Percentiles rank a stretch among this genome's conserved stretches.
Evolutionary conservation across 495 filamentous ascomycete genomes (phyloP).

Genomic region (Acidomyces sp.): DNA sequence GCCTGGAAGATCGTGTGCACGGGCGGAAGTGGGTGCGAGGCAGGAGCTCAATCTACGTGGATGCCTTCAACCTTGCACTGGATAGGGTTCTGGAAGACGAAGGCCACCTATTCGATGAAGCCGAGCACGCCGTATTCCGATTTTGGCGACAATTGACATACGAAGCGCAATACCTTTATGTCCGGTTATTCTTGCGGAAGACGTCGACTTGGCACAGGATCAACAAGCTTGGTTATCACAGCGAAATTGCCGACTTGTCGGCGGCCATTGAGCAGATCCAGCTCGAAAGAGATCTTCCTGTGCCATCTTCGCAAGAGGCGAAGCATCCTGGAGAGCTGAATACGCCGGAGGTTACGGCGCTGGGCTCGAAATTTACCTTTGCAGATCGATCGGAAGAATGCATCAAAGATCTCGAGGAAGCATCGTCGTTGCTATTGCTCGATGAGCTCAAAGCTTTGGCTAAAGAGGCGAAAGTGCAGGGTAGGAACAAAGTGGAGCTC

Average conservation of each 20-base stretch:
- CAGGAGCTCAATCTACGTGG: slow-evolving; percentile 85
- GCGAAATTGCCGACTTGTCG: slow-evolving; percentile 65
- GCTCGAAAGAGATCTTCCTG: slow-evolving; percentile 32
- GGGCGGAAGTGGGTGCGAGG: slow-evolving; percentile 47
- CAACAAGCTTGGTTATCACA: slow-evolving; percentile 58
- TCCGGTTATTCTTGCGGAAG: slow-evolving; percentile 87
- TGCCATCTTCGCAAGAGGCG: slow-evolving; percentile 27
- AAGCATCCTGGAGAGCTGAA: slow-evolving; percentile 37
- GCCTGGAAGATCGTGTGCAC: slow-evolving; percentile 39
- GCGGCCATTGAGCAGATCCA: slow-evolving; percentile 50
- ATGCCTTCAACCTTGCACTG: slow-evolving; percentile 84
- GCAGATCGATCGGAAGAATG: slow-evolving; percentile 60
- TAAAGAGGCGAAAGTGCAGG: slow-evolving; percentile 74
- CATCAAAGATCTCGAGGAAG: slow-evolving; percentile 74
- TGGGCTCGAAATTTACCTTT: slow-evolving; percentile 52
- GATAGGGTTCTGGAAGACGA: slow-evolving; percentile 87
- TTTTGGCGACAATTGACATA: slow-evolving; percentile 64
- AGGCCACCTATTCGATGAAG: slow-evolving; percentile 69
- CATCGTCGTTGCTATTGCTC: slow-evolving; percentile 61
- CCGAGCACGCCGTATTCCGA: slow-evolving; percentile 64
- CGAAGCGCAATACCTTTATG: slow-evolving; percentile 88
- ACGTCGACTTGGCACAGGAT: slow-evolving; percentile 89
- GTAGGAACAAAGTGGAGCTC: slow-evolving; percentile 79
- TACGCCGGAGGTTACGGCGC: slow-evolving; percentile 33
- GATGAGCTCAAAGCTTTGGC: slow-evolving; percentile 80